phyloP scores from a whole-genome alignment of 768 basidiomycete genomes.

The Phaeolepiota aurea region DNA sequence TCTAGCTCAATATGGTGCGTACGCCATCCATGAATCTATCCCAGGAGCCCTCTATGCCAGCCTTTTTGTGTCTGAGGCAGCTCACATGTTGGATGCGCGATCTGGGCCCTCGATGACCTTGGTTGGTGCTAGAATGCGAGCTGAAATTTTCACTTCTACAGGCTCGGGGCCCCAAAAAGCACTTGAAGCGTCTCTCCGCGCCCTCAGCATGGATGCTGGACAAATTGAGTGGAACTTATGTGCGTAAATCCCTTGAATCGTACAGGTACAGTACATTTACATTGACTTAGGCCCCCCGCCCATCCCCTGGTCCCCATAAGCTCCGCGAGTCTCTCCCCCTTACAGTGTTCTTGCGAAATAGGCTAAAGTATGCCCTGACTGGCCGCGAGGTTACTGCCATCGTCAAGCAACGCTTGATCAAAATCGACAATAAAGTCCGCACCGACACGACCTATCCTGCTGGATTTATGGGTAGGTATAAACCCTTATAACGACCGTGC shows the following conservation, averaged over 20 bases:
- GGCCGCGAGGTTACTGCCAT: constrained; percentile 94
- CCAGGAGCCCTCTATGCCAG: constrained; percentile 13
- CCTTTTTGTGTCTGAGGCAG: constrained; percentile 11
- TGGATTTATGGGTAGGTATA: constrained; percentile 86
- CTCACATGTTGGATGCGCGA: constrained; percentile 31
- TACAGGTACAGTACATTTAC: constrained; percentile 3
- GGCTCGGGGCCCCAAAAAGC: constrained; percentile 98
- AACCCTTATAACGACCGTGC: neutral
- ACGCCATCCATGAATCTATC: no score
- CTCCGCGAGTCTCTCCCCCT: constrained; percentile 97
- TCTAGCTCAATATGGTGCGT: constrained; percentile 41
- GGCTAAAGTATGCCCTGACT: constrained; percentile 97
- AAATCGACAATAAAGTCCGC: constrained; percentile 98
- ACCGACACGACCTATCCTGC: constrained; percentile 96
- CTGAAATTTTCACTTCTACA: constrained; percentile 20
- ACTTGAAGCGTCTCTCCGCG: constrained; percentile 94
- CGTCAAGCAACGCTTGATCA: constrained; percentile 92
- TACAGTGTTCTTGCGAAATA: constrained; percentile 95
- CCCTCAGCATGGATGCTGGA: constrained; percentile 99
- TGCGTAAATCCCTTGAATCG: constrained; percentile 28
- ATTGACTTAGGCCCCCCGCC: constrained; percentile 73
- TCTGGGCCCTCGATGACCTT: no score
- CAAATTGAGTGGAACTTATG: constrained; percentile 93
- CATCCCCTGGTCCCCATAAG: constrained; percentile 98
- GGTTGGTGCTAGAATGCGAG: neutral